Conservation (phyloP, 2,329 filamentous ascomycete genomes). For the Stagonosporopsis rhizophila region DNA sequence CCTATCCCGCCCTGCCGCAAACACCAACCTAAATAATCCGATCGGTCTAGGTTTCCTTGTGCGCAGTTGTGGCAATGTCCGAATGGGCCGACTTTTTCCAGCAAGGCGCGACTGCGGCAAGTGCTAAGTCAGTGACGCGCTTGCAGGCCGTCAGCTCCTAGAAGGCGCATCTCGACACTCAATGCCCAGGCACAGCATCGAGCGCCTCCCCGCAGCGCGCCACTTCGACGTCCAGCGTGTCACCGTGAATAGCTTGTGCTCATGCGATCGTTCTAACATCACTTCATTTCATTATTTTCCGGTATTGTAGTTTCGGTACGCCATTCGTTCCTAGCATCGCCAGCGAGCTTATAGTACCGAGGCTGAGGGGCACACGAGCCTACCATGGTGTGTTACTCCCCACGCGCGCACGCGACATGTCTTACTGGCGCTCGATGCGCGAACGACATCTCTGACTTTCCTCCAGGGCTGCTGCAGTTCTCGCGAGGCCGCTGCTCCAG, state of each 20-base stretch:
- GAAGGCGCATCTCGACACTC: slow-evolving; percentile 8
- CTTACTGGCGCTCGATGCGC: neutral
- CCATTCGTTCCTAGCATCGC: slow-evolving; percentile 8
- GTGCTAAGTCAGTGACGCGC: slow-evolving; percentile 14
- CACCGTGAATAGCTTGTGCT: slow-evolving; percentile 8
- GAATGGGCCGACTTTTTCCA: slow-evolving; percentile 11
- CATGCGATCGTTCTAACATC: slow-evolving; percentile 15
- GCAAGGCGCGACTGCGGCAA: slow-evolving; percentile 11
- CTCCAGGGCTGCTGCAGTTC: slow-evolving; percentile 27
- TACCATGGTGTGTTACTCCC: slow-evolving; percentile 16
- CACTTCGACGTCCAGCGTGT: slow-evolving; percentile 1
- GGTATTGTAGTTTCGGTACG: neutral
- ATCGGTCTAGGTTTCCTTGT: slow-evolving; percentile 17
- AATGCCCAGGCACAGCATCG: slow-evolving; percentile 5
- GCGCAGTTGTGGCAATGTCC: slow-evolving; percentile 15
- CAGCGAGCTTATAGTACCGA: slow-evolving; percentile 7
- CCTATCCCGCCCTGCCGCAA: slow-evolving; percentile 10
- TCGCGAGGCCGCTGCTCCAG: slow-evolving; percentile 1
- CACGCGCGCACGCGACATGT: slow-evolving; percentile 9
- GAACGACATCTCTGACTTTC: neutral
- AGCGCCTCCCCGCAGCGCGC: slow-evolving; percentile 13
- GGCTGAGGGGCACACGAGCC: slow-evolving; percentile 11
- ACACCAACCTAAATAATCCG: slow-evolving; percentile 18
- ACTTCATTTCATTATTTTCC: slow-evolving; percentile 3
- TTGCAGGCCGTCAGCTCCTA: slow-evolving; percentile 8